Percentiles rank a stretch among this genome's conserved stretches.
These are phyloP conservation scores for Tolypocladium tropicale DNA, from an alignment of 2,329 filamentous ascomycete genomes.

Conservation along the genomic window DNA sequence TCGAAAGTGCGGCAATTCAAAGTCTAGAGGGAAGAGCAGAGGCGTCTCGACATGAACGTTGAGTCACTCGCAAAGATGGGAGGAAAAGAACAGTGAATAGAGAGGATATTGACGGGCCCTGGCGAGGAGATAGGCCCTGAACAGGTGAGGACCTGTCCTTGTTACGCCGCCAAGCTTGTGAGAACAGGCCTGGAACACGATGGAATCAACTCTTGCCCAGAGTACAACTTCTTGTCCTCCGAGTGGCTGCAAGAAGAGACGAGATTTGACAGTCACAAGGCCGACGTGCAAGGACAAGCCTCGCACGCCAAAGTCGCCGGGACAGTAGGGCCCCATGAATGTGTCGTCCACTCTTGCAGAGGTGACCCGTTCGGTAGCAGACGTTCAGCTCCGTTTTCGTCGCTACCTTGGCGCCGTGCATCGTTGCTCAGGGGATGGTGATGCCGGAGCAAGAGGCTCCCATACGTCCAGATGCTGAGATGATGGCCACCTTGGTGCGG, in stretches of 20 bases:
- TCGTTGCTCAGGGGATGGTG: neutral
- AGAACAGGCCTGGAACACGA: neutral
- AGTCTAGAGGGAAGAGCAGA: neutral
- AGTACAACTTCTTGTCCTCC: neutral
- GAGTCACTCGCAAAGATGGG: neutral
- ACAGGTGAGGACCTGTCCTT: neutral
- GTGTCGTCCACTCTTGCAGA: neutral
- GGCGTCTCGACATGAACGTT: neutral
- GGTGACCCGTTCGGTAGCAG: neutral
- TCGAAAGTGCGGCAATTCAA: neutral
- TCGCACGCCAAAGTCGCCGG: neutral
- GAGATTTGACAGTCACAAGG: neutral
- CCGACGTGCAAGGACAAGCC: neutral
- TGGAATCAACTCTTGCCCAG: neutral
- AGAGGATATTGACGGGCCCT: neutral
- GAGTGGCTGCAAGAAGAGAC: neutral
- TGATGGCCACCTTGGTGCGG: neutral
- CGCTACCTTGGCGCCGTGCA: neutral
- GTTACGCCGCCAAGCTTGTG: too few species aligned
- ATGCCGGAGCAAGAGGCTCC: too few species aligned
- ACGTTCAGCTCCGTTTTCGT: neutral
- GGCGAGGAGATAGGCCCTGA: neutral
- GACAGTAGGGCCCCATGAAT: neutral
- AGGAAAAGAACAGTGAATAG: neutral
- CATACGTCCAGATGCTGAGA: neutral